Percentiles rank a stretch among this genome's conserved stretches.
These are phyloP conservation scores for Phycomyces nitens DNA, from an alignment of 192 early-diverging fungal species.

Conservation along the genomic window DNA sequence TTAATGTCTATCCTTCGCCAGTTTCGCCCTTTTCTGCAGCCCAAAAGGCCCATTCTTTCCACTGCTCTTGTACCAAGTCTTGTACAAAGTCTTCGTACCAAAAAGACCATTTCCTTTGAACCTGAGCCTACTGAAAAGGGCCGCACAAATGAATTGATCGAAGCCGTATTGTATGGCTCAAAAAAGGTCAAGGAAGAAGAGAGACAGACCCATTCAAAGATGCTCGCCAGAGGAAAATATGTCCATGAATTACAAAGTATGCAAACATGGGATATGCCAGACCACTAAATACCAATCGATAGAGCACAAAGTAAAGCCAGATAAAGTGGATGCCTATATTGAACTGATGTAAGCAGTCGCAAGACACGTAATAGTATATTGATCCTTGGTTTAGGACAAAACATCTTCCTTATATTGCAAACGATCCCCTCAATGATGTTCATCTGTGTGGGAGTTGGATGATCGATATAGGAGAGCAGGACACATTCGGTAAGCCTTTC, in stretches of 20 bases:
- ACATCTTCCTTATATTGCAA: constrained; percentile 72
- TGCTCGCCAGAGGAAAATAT: constrained; percentile 80
- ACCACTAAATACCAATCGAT: neutral
- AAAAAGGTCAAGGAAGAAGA: constrained; percentile 60
- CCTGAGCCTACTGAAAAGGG: constrained; percentile 4
- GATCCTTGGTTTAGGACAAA: constrained; percentile 45
- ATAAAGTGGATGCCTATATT: constrained; percentile 82
- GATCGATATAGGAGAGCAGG: constrained; percentile 82
- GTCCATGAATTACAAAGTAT: constrained; percentile 83
- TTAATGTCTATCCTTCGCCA: no score
- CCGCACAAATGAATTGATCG: constrained; percentile 48
- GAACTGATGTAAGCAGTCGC: constrained; percentile 51
- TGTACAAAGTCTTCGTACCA: neutral
- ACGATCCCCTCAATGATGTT: constrained; percentile 68
- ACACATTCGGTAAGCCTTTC: constrained; percentile 67
- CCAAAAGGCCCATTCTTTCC: no score
- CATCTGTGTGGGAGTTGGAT: constrained; percentile 90
- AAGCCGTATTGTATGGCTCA: constrained; percentile 69
- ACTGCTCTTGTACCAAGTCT: no score
- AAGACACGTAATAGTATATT: neutral
- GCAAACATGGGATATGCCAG: neutral
- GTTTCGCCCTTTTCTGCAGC: no score
- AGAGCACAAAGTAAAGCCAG: constrained; percentile 85
- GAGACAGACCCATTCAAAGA: constrained; percentile 67
- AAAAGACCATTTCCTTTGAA: neutral